Percentiles rank a stretch among this genome's conserved stretches.
Conservation (phyloP, 768 basidiomycete genomes). For the Trametes cubensis region DNA sequence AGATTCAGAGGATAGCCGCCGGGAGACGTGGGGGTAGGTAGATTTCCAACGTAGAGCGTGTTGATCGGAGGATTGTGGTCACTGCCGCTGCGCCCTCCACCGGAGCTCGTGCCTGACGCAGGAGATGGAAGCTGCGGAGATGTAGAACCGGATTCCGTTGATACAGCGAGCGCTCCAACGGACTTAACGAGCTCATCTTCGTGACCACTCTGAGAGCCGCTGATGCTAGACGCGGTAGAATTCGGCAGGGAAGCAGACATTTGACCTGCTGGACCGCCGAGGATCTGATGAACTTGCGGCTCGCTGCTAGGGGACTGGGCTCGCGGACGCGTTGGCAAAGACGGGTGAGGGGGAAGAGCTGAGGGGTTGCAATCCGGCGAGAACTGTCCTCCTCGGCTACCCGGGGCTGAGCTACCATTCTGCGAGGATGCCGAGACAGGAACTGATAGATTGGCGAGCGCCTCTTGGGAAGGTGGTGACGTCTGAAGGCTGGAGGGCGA, state of each 20-base stretch:
- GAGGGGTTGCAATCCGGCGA: slow-evolving; percentile 32
- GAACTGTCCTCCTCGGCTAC: slow-evolving; percentile 31
- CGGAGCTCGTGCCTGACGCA: slow-evolving; percentile 61
- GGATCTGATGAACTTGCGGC: slow-evolving; percentile 16
- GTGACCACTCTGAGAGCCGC: slow-evolving; percentile 40
- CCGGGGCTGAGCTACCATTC: slow-evolving; percentile 24
- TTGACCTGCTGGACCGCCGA: slow-evolving; percentile 5
- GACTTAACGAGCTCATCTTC: slow-evolving; percentile 40
- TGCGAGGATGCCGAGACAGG: slow-evolving; percentile 22
- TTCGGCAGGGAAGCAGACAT: slow-evolving; percentile 38
- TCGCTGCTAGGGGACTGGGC: slow-evolving; percentile 32
- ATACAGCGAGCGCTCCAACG: slow-evolving; percentile 50
- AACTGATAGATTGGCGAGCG: slow-evolving; percentile 6
- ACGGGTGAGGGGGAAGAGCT: slow-evolving; percentile 32
- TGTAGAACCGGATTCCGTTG: slow-evolving; percentile 53
- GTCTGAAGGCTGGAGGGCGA: slow-evolving; percentile 28
- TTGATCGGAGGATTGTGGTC: slow-evolving; percentile 99
- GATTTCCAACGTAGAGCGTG: slow-evolving; percentile 98
- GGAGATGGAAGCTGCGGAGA: slow-evolving; percentile 82
- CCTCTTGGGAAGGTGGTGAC: slow-evolving; percentile 32
- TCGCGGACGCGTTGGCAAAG: slow-evolving; percentile 34
- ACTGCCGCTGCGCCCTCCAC: slow-evolving; percentile 42
- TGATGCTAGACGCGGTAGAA: slow-evolving; percentile 47
- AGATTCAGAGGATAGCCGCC: slow-evolving; percentile 74
- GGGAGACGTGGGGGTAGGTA: slow-evolving; percentile 80